Base-by-base conservation (phyloP, 768 basidiomycete species). In the Boletus eberwhitei region DNA sequence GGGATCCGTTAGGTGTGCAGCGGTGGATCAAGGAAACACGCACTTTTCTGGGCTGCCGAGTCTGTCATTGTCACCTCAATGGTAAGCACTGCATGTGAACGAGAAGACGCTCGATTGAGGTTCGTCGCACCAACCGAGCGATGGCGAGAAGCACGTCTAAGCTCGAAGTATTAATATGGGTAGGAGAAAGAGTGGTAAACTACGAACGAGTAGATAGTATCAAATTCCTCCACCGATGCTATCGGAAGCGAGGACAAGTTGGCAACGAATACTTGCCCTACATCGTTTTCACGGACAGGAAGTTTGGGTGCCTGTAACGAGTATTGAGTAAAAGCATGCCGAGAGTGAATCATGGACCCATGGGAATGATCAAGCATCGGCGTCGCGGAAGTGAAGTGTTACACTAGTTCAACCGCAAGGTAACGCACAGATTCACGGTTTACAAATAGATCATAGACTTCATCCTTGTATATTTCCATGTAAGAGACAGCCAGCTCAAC, bases 381-480 rank as follows among this genome's bases (percentile, higher is more conserved):
- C 11, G 21, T 36, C 8, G 32, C 8, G 4, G 17, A 21, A 26
- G 17, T 24, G 37, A 40, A 41, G 22, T 36, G 26, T 26, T 44
- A 37, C 21, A 14, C 9, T 8, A 31, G 31, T 19, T 22, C n/a
- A 26, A 34, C 31, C 4, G 19, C n/a, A 42, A 43, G 3, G 29
- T 17, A 29, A 75, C 82, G 21, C 62, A 87, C 87, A 51, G 77
- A 82, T 53, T 87, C 87, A 48, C 87, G 76, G 48, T 80, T 75
- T 1, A 89, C 89, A 4, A 95, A 78, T 24, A 96, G 79, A 66
- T 94, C 93, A 63, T 90, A 94, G 4, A 89, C 87, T 58, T 95
- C 93, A 64, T 95, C 92, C 64, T 90, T 90, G 72, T 93, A 91
- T 50, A 95, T 91, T 68, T 95, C 92, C 83, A 91, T 88, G 58